These are phyloP conservation scores for Dioscorea zingiberensis DNA, from an alignment of 106 monocot genomes.

Conservation along the genomic window DNA sequence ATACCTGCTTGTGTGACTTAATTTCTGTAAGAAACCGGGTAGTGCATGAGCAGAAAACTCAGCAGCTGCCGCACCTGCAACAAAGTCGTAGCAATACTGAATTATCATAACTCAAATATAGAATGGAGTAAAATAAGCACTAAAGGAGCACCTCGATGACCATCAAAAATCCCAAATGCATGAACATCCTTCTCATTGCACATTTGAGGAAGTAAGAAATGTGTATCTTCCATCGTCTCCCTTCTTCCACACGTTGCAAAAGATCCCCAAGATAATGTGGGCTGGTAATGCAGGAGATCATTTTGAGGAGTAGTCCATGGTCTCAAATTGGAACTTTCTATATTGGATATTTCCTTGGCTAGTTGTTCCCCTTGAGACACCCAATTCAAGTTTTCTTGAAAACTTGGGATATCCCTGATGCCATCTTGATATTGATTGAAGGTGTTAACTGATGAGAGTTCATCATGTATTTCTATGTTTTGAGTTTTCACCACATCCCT, in stretches of 20 bases:
- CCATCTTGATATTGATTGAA: slow-evolving; percentile 7
- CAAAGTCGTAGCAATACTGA: background rate
- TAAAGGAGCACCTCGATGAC: slow-evolving; percentile 67
- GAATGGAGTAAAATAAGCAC: background rate
- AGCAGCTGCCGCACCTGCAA: slow-evolving; percentile 87
- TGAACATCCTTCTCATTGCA: slow-evolving; percentile 52
- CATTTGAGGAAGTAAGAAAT: slow-evolving; percentile 80
- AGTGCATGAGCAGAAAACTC: slow-evolving; percentile 87
- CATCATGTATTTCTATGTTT: background rate
- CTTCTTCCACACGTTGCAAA: slow-evolving; percentile 89
- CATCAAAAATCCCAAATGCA: slow-evolving; percentile 94
- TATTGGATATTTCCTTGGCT: slow-evolving; percentile 15
- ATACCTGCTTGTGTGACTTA: slow-evolving; percentile 38
- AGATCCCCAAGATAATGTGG: slow-evolving; percentile 86
- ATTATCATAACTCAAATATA: background rate
- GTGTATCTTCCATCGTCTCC: slow-evolving; percentile 97
- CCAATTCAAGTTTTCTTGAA: slow-evolving; percentile 75
- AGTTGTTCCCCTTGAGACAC: slow-evolving; percentile 55
- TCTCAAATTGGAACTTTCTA: slow-evolving; percentile 7
- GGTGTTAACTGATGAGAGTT: slow-evolving; percentile 7
- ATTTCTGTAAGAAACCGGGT: slow-evolving; percentile 56
- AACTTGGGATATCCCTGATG: background rate
- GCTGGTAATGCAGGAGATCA: slow-evolving; percentile 34
- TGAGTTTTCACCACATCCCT: slow-evolving; percentile 16
- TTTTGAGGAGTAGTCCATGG: slow-evolving; percentile 31